Base-by-base conservation (phyloP, 2,329 filamentous ascomycete genomes). In the Arthrobotrys entomopaga region DNA sequence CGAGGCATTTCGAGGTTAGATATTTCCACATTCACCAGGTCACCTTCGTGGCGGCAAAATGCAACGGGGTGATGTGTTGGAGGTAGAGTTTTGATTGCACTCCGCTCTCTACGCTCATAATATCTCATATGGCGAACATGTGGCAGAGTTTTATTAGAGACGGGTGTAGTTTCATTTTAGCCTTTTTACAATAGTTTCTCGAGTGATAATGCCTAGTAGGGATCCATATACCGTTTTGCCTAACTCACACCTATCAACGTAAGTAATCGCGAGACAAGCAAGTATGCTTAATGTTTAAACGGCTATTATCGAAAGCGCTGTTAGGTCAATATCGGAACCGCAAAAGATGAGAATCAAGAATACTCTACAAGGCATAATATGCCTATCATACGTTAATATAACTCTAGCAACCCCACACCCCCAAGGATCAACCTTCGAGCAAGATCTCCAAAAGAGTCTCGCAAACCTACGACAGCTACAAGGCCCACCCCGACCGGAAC, bases 51-150 rank as follows among this genome's bases (percentile, higher is more conserved):
- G 7, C 6, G 13, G 19, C 5, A 60, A 49, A 48, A 49, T 60
- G 42, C 57, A 60, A 60, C 57, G 49, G 2, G 3, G 3, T 48
- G 26, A 49, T 48, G 57, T 19, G 57, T 60, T 60, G 57, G 15
- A 24, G 13, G 4, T 19, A 38, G 26, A 16, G 5, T 19, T 7
- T 19, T 7, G 1, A 13, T 46, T 16, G 24, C 5, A 10, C 16
- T 57, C 15, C 16, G 11, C n/a, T 22, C 4, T 10, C n/a, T 43
- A 15, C 6, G 22, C 54, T 57, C 54, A 57, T 57, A 38, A 22
- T 43, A 15, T 43, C 54, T 57, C 54, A 43, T 57, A 57, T 57
- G 16, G 38, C 34, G 54, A 43, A 24, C 8, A 16, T 3, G 4
- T 29, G 15, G 50, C 6, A 34, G 6, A 34, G 7, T 5, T 5